These are phyloP conservation scores for Mortierella sp. DNA, from an alignment of 371 early-diverging fungal genomes.

Conservation along the genomic window DNA sequence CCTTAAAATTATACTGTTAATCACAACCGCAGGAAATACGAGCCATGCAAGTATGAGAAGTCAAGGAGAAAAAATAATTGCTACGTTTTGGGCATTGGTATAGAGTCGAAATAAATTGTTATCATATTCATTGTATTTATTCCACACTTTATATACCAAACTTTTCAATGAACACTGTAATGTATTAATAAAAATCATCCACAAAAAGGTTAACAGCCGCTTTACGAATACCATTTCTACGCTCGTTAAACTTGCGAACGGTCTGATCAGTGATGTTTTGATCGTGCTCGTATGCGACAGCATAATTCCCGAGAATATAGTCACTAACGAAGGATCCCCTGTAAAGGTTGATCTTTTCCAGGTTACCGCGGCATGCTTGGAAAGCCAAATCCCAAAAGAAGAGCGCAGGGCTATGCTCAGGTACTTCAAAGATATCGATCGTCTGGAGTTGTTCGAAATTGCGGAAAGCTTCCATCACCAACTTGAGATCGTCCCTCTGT, in stretches of 20 bases:
- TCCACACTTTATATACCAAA: too few species aligned
- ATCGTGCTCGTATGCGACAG: slow-evolving; percentile 40
- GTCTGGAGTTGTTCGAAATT: slow-evolving; percentile 26
- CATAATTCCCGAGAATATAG: slow-evolving; percentile 48
- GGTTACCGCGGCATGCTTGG: slow-evolving; percentile 31
- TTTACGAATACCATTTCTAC: slow-evolving; percentile 28
- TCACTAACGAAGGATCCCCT: slow-evolving; percentile 42
- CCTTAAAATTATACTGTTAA: too few species aligned
- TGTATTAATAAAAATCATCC: slow-evolving; percentile 31
- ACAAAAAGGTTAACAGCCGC: slow-evolving; percentile 34
- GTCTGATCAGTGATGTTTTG: slow-evolving; percentile 43
- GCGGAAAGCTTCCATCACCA: slow-evolving; percentile 56
- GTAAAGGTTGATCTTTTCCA: slow-evolving; percentile 39
- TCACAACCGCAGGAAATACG: neutral
- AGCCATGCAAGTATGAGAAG: neutral
- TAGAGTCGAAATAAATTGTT: slow-evolving; percentile 7
- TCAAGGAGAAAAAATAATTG: neutral
- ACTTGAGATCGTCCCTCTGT: slow-evolving; percentile 47
- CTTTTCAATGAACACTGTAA: too few species aligned
- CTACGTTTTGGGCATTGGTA: slow-evolving; percentile 7
- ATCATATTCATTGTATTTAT: neutral
- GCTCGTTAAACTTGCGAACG: slow-evolving; percentile 47
- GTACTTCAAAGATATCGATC: slow-evolving; percentile 41
- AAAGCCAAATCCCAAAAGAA: slow-evolving; percentile 56
- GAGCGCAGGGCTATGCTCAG: slow-evolving; percentile 51